These are phyloP conservation scores for Jackrogersella multiformis DNA, from an alignment of 495 filamentous ascomycete genomes.

Conservation along the genomic window DNA sequence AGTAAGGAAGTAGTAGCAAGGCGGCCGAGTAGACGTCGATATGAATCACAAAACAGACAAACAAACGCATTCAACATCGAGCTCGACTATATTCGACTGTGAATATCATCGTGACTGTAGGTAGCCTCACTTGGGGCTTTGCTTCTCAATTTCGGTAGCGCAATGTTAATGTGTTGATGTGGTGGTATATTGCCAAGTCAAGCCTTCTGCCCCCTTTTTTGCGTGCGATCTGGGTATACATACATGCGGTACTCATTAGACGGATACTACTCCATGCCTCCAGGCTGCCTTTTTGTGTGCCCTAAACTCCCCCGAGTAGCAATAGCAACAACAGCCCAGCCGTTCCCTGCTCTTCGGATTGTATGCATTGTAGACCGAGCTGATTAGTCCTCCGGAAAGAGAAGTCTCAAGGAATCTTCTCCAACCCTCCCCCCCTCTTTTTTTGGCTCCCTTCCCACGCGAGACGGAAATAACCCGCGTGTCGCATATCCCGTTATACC, in stretches of 20 bases:
- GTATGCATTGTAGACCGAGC: background rate
- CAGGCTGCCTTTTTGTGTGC: background rate
- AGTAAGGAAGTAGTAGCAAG: background rate
- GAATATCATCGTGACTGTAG: background rate
- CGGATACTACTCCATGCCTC: background rate
- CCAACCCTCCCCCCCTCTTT: too few relatives aligned
- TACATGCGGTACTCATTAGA: slow-evolving; percentile 1
- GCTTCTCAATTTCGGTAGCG: background rate
- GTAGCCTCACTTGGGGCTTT: slow-evolving; percentile 4
- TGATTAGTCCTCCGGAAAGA: background rate
- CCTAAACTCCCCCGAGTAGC: background rate
- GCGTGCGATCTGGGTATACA: slow-evolving; percentile 33
- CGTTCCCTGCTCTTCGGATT: background rate
- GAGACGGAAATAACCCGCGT: too few relatives aligned
- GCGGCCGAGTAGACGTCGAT: slow-evolving; percentile 6
- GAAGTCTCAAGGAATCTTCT: background rate
- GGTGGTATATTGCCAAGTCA: too few relatives aligned
- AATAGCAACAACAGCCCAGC: background rate
- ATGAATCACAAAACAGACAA: background rate
- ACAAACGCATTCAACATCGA: background rate
- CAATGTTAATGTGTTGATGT: slow-evolving; percentile 1
- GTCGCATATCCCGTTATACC: too few relatives aligned
- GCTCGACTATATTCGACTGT: background rate
- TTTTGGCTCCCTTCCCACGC: too few relatives aligned
- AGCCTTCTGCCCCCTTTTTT: slow-evolving; percentile 10